Conservation (phyloP, 139 green algal genomes). For the Haematococcus lacustris region DNA sequence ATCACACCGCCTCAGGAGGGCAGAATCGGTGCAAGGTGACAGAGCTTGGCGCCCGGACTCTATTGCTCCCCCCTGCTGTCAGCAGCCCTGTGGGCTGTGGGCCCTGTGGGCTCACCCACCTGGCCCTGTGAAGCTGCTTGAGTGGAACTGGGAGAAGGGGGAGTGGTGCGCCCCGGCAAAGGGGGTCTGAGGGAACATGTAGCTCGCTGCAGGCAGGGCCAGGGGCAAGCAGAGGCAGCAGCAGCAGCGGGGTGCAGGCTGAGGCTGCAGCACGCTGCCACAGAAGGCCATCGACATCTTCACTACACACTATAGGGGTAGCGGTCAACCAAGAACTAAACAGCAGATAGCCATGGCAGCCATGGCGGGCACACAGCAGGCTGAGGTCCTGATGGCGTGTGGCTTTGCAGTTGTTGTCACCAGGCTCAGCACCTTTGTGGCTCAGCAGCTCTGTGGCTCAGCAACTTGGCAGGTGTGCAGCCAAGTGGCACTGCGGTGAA, state of each 20-base stretch:
- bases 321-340: not conserved
- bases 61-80: too few relatives aligned
- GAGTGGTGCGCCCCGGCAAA: conserved; percentile 22
- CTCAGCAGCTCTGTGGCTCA: too few relatives aligned
- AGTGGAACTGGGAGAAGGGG: conserved; percentile 12
- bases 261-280: not conserved
- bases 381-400: too few relatives aligned
- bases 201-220: conserved; percentile 18
- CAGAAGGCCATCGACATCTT: too few relatives aligned
- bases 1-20: too few relatives aligned
- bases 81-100: too few relatives aligned
- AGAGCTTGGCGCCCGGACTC: too few relatives aligned
- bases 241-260: not conserved
- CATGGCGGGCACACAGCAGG: not conserved
- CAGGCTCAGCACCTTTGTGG: too few relatives aligned
- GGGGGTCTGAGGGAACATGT: conserved; percentile 43
- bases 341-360: not conserved
- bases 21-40: too few relatives aligned
- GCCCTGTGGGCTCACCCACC: too few relatives aligned
- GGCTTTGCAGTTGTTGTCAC: too few relatives aligned
- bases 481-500: not conserved
- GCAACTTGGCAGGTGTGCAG: not conserved
- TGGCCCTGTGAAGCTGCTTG: too few relatives aligned
- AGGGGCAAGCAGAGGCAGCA: not conserved
- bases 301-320: not conserved